Conservation (phyloP, 768 basidiomycete genomes). For the Boletus subcaerulescens region DNA sequence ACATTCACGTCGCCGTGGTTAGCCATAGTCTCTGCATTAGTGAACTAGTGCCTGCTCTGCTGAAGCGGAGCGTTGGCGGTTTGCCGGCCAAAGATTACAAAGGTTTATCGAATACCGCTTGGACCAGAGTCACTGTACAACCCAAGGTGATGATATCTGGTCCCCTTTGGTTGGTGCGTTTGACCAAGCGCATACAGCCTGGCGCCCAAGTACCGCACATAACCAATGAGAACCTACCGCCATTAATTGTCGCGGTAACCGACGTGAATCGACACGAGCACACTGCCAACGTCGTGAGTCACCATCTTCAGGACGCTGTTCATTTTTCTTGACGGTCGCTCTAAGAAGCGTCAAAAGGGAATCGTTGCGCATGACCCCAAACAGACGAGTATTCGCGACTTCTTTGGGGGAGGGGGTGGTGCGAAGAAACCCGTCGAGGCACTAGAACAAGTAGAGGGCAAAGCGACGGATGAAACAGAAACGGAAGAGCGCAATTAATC, state of each 20-base stretch:
- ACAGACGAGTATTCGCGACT: conserved; percentile 72
- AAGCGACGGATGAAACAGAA: conserved; percentile 27
- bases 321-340: conserved; percentile 20
- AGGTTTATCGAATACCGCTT: conserved; percentile 67
- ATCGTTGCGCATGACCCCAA: conserved; percentile 77
- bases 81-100: conserved; percentile 33
- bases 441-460: conserved; percentile 20
- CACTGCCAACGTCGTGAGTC: conserved; percentile 52
- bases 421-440: conserved; percentile 1
- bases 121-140: conserved; percentile 55
- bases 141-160: conserved; percentile 42
- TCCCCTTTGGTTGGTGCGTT: not conserved
- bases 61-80: conserved; percentile 39
- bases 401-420: conserved; percentile 49
- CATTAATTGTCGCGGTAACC: conserved; percentile 44
- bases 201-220: conserved; percentile 24
- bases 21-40: conserved; percentile 75
- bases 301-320: not conserved
- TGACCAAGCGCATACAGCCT: conserved; percentile 24
- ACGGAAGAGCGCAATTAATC: conserved; percentile 8
- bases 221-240: conserved; percentile 22
- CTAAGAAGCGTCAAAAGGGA: conserved; percentile 64
- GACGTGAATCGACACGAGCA: conserved; percentile 58
- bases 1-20: conserved; percentile 59
- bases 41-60: conserved; percentile 53